phyloP scores from a whole-genome alignment of 2,329 filamentous ascomycete species.

The Arthrobotrys pseudoclavata region DNA sequence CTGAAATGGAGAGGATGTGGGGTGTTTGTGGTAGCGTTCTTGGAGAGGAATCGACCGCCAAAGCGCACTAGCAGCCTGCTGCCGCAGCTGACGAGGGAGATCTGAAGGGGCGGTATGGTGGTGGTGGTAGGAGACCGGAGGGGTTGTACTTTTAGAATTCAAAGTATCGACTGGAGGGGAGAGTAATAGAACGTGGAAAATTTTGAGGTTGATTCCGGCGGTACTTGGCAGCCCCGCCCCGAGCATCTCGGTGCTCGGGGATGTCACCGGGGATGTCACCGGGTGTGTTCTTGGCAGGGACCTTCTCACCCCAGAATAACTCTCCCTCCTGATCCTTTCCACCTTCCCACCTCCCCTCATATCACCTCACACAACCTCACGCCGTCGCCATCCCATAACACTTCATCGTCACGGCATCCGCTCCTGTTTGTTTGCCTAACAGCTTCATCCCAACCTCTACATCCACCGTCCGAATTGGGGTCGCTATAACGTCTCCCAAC shows the following conservation, averaged over 20 bases:
- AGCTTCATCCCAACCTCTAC: not conserved
- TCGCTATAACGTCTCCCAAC: not conserved
- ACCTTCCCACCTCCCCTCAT: not conserved
- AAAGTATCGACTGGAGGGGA: constrained; percentile 1
- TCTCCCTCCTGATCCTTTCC: not conserved
- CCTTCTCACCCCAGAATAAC: not conserved
- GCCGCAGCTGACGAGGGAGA: constrained; percentile 66
- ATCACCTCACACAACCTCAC: not conserved
- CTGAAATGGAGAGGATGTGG: constrained; percentile 36
- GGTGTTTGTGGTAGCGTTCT: constrained; percentile 22
- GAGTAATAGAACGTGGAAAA: constrained; percentile 1
- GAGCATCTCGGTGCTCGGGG: not conserved
- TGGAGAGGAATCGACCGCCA: constrained; percentile 58
- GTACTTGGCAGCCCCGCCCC: constrained; percentile 35
- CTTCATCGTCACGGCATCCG: not conserved
- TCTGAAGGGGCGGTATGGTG: constrained; percentile 57
- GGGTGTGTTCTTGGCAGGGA: constrained; percentile 20
- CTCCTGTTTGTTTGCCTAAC: no score
- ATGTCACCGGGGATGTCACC: not conserved
- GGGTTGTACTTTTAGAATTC: not conserved
- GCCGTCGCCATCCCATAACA: not conserved
- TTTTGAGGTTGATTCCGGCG: constrained; percentile 33
- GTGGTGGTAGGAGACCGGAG: constrained; percentile 35
- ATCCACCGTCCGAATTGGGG: not conserved
- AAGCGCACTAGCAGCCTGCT: constrained; percentile 66